Evolutionary conservation across 257 asterid genomes (phyloP).

Genomic region (Solanum arcanum): DNA sequence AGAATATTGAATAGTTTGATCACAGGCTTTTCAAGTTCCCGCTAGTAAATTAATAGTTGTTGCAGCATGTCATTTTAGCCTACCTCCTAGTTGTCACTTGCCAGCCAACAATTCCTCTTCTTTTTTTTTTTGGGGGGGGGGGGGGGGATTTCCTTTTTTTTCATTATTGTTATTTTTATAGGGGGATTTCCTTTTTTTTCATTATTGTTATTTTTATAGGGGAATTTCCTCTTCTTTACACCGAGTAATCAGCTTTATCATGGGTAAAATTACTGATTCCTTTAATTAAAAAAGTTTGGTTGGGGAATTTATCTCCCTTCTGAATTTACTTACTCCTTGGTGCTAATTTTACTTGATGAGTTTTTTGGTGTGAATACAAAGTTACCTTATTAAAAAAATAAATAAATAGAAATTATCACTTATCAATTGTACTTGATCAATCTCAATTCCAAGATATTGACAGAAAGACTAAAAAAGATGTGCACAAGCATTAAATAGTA

Average conservation of each 20-base stretch:
- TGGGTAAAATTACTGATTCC: background rate
- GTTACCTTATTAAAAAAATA: too few relatives aligned
- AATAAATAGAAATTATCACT: too few relatives aligned
- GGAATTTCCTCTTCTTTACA: background rate
- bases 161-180: too few relatives aligned
- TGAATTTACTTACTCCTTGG: background rate
- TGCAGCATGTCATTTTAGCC: background rate
- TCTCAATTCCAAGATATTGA: background rate
- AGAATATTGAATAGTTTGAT: background rate
- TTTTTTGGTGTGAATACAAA: too few relatives aligned
- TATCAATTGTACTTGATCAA: too few relatives aligned
- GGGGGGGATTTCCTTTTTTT: background rate
- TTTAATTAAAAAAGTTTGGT: background rate
- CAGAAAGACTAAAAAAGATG: background rate
- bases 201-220: too few relatives aligned
- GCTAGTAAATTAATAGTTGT: background rate
- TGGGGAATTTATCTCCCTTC: background rate
- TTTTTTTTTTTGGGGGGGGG: too few relatives aligned
- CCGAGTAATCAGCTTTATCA: background rate
- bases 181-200: background rate
- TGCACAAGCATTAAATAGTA: background rate
- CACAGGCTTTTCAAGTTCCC: background rate
- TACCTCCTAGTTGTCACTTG: background rate
- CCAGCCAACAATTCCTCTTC: background rate
- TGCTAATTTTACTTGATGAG: background rate